These are phyloP conservation scores for Amanita thiersii DNA, from an alignment of 768 basidiomycete genomes.

Conservation along the genomic window DNA sequence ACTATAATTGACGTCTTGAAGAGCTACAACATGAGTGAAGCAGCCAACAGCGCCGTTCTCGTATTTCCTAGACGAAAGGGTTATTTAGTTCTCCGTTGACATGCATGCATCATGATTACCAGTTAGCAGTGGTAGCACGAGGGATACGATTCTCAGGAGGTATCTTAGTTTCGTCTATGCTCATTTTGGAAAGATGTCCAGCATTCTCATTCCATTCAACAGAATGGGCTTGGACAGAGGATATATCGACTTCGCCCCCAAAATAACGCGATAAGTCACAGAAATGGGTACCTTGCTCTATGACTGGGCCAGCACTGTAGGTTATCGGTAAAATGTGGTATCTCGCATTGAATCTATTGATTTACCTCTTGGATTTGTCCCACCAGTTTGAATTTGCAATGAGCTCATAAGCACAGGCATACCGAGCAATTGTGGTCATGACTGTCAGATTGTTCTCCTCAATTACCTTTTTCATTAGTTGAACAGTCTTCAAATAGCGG, in stretches of 20 bases:
- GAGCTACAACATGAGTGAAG: constrained; percentile 82
- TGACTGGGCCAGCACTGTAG: constrained; percentile 65
- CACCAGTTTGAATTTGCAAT: constrained; percentile 87
- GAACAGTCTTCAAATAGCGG: constrained; percentile 87
- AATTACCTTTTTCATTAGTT: constrained; percentile 95
- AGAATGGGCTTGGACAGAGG: constrained; percentile 74
- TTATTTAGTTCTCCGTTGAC: not conserved
- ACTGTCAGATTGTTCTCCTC: constrained; percentile 90
- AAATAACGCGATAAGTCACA: constrained; percentile 96
- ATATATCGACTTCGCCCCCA: constrained; percentile 89
- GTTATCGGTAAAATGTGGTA: constrained; percentile 3
- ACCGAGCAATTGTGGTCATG: constrained; percentile 94
- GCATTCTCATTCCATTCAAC: constrained; percentile 91
- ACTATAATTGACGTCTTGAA: constrained; percentile 90
- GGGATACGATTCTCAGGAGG: constrained; percentile 86
- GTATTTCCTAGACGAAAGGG: constrained; percentile 65
- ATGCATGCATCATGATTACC: constrained; percentile 32
- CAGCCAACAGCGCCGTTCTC: constrained; percentile 89
- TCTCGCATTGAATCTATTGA: constrained; percentile 2
- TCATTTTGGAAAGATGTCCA: constrained; percentile 73
- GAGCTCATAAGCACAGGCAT: constrained; percentile 79
- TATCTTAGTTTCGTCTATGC: constrained; percentile 80
- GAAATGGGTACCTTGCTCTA: constrained; percentile 96
- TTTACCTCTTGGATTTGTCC: constrained; percentile 80
- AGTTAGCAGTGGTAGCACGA: constrained; percentile 86